phyloP scores from a whole-genome alignment of 2,329 filamentous ascomycete genomes.

The Claviceps sp. region DNA sequence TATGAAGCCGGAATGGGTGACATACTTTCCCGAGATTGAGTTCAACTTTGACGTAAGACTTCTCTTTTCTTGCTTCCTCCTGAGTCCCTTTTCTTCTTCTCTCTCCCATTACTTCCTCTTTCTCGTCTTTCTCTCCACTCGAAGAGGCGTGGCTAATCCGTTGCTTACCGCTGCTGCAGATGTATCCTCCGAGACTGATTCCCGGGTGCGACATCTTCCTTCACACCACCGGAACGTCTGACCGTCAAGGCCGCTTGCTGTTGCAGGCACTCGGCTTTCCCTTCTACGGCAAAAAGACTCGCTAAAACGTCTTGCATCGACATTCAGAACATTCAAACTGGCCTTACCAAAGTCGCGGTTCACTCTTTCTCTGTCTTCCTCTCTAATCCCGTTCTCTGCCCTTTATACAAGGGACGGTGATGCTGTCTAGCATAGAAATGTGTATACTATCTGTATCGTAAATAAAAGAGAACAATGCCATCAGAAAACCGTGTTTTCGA shows the following conservation, averaged over 20 bases:
- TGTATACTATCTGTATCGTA: conserved; percentile 24
- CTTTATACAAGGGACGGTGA: background rate
- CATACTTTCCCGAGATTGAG: conserved; percentile 86
- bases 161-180: conserved; percentile 20
- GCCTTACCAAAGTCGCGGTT: too few relatives aligned
- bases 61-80: conserved; percentile 10
- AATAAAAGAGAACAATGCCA: background rate
- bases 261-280: conserved; percentile 39
- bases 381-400: background rate
- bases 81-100: background rate
- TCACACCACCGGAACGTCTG: conserved; percentile 72
- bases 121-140: background rate
- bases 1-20: conserved; percentile 59
- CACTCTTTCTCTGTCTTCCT: background rate
- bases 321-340: background rate
- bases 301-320: conserved; percentile 10
- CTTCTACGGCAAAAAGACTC: conserved; percentile 61
- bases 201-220: conserved; percentile 74
- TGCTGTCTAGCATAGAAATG: conserved; percentile 10
- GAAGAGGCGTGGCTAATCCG: too few relatives aligned
- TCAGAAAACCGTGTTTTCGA: background rate
- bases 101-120: too few relatives aligned
- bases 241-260: conserved; percentile 71
- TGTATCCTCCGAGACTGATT: conserved; percentile 58
- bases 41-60: conserved; percentile 77